These are phyloP conservation scores for Filobasidium floriforme DNA, from an alignment of 768 basidiomycete genomes.

Conservation along the genomic window DNA sequence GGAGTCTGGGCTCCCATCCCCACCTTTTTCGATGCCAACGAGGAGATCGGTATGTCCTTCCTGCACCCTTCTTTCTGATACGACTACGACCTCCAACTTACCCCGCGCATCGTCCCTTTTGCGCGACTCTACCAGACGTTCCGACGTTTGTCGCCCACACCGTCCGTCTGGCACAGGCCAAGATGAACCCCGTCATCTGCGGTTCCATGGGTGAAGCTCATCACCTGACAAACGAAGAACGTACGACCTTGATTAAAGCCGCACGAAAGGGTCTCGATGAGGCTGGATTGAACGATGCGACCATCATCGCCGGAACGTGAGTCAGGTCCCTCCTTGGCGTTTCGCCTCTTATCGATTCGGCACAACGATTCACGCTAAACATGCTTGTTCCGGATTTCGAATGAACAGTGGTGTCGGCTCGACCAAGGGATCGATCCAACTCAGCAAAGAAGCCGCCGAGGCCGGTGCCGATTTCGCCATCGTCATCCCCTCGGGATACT, in stretches of 20 bases:
- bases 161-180: slow-evolving; percentile 57
- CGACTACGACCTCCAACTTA: neutral
- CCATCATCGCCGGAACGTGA: slow-evolving; percentile 68
- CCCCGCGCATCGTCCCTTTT: neutral
- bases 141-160: slow-evolving; percentile 63
- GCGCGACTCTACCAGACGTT: slow-evolving; percentile 51
- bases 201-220: slow-evolving; percentile 83
- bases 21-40: slow-evolving; percentile 70
- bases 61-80: neutral
- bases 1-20: slow-evolving; percentile 82
- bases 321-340: slow-evolving; percentile 14
- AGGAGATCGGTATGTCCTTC: slow-evolving; percentile 70
- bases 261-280: slow-evolving; percentile 66
- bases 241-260: slow-evolving; percentile 57
- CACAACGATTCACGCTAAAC: neutral
- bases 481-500: slow-evolving; percentile 80
- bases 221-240: slow-evolving; percentile 63
- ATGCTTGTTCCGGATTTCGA: neutral
- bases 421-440: slow-evolving; percentile 70
- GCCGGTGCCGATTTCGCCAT: slow-evolving; percentile 83
- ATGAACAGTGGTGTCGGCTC: slow-evolving; percentile 57
- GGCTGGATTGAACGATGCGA: slow-evolving; percentile 55
- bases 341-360: no score
- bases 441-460: slow-evolving; percentile 66
- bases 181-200: slow-evolving; percentile 63